Percentiles rank a stretch among this genome's conserved stretches.
phyloP scores from a whole-genome alignment of 371 early-diverging fungal genomes.

The Mucor lusitanicus region DNA sequence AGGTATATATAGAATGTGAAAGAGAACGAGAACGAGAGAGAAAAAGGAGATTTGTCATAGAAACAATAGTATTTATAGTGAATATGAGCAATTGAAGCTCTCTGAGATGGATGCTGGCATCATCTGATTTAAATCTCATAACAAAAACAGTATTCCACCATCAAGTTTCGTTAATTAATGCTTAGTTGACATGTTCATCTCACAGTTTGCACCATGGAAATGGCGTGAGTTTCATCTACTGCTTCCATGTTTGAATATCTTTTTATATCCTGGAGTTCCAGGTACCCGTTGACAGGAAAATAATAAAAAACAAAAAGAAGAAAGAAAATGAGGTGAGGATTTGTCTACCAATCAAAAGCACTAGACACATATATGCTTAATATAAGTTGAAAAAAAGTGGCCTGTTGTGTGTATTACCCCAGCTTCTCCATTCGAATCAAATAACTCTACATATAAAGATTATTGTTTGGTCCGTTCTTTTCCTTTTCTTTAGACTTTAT shows the following conservation, averaged over 20 bases:
- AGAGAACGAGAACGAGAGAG: not conserved
- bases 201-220: not conserved
- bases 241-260: not conserved
- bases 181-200: not conserved
- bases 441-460: not conserved
- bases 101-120: not conserved
- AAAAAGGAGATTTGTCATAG: not conserved
- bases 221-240: conserved; percentile 18
- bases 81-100: not conserved
- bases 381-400: conserved; percentile 23
- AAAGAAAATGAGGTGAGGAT: conserved; percentile 31
- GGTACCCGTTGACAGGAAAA: conserved; percentile 6
- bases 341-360: conserved; percentile 18
- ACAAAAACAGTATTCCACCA: not conserved
- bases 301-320: not conserved
- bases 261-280: not conserved
- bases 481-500: conserved; percentile 5
- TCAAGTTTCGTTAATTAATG: not conserved
- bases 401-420: conserved; percentile 26
- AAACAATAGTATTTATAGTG: not conserved
- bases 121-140: not conserved
- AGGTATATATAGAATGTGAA: not conserved
- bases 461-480: conserved; percentile 3
- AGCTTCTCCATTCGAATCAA: conserved; percentile 3
- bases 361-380: not conserved